Conservation (phyloP, 352 stramenopile species). For the Phytophthora quininea region DNA sequence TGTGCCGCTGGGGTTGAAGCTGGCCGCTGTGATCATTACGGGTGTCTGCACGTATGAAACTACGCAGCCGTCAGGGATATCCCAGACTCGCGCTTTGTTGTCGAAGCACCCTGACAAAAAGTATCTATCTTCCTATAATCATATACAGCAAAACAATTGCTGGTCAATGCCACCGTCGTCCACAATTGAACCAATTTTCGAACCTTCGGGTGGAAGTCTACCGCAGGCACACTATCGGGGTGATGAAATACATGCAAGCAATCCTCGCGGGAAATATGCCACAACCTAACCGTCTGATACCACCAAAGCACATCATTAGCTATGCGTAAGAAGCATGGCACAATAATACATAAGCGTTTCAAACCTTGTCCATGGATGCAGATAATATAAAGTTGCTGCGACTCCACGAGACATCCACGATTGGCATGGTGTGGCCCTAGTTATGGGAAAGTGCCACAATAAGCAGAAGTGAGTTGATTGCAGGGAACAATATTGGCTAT, state of each 20-base stretch:
- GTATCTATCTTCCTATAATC: constrained; percentile 79
- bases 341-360: neutral
- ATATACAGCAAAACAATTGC: neutral
- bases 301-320: neutral
- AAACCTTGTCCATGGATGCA: constrained; percentile 91
- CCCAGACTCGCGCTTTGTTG: constrained; percentile 92
- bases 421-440: constrained; percentile 83
- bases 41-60: constrained; percentile 89
- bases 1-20: constrained; percentile 88
- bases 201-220: constrained; percentile 91
- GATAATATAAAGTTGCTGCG: constrained; percentile 91
- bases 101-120: constrained; percentile 92
- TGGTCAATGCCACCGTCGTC: constrained; percentile 3
- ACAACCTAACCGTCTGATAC: constrained; percentile 82
- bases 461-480: neutral
- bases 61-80: constrained; percentile 89
- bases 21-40: constrained; percentile 89
- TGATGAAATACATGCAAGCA: constrained; percentile 91
- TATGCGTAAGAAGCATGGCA: constrained; percentile 3
- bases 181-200: neutral
- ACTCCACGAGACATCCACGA: constrained; percentile 90
- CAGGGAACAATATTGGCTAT: neutral
- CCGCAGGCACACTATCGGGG: constrained; percentile 85
- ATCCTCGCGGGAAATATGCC: constrained; percentile 86
- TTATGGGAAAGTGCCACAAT: constrained; percentile 1